Base-by-base conservation (phyloP, 169 alveolate genomes). In the Cryptosporidium tyzzeri region DNA sequence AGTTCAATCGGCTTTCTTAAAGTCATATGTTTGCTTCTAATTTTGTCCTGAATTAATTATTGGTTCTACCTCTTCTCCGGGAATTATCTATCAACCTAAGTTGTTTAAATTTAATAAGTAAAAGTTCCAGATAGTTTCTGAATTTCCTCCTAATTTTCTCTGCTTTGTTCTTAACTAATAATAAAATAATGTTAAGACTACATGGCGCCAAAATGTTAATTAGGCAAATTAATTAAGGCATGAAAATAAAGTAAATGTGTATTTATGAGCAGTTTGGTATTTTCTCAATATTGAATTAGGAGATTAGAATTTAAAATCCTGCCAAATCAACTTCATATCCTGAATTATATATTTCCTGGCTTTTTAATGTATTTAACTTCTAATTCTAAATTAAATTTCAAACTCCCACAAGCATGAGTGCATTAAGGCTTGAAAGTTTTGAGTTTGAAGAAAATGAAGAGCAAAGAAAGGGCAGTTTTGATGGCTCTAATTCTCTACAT, bases 371-470 rank as follows among this genome's bases (percentile, higher is more conserved):
- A 55, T 55, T 35, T 9, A 21, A 55, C 14, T 26, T 21, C 67
- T 8, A 9, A 55, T 26, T 55, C 7, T n/a, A 26, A 2, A 9
- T 26, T 55, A 26, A n/a, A 5, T 9, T 29, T 55, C 10, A 23
- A 10, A 55, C 12, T 6, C 67, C 67, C 67, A 21, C 18, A 55
- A 35, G 51, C 71, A 61, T 67, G 74, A 62, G 69, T 33, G 48
- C 68, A 80, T 55, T 80, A 18, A 80, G 89, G 53, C 55, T 80
- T 23, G 89, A 80, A 9, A 59, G 73, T 48, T 48, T 80, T 31
- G 89, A 80, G 62, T 48, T 44, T 21, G 89, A 80, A 14, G 80
- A 65, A 80, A 44, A 80, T 80, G 74, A 65, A 5, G 48, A 65
- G 3, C 53, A 39, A 21, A 45, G 65, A 48, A 70, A 80, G 68